A percentile compares a stretch with the other conserved stretches of the same genome.
These are phyloP conservation scores for Cucumis melo DNA, from an alignment of 306 rosid species.

Conservation along the genomic window DNA sequence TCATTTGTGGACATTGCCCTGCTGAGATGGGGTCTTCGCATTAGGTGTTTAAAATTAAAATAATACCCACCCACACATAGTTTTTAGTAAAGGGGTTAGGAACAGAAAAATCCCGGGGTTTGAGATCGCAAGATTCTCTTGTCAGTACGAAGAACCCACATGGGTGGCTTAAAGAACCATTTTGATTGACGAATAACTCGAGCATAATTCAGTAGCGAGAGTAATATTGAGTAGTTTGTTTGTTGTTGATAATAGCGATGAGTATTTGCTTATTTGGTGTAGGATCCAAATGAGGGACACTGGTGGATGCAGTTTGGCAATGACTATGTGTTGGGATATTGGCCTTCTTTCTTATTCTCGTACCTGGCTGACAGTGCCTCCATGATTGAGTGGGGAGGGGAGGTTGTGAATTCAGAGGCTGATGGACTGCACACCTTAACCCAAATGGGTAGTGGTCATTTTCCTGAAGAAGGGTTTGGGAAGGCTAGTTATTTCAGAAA, in stretches of 20 bases:
- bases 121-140: neutral
- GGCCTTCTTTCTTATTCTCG: conserved; percentile 96
- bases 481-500: conserved; percentile 87
- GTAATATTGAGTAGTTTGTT: neutral
- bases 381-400: conserved; percentile 99
- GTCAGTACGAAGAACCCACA: neutral
- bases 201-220: neutral
- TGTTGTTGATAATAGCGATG: neutral
- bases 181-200: neutral
- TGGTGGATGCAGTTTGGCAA: conserved; percentile 99
- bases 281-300: conserved; percentile 97
- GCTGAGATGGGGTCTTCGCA: neutral
- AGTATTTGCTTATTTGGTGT: neutral
- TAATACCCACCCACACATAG: neutral
- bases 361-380: conserved; percentile 91
- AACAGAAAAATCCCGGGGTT: neutral
- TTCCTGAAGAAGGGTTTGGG: conserved; percentile 93
- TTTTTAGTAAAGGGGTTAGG: neutral
- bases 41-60: neutral
- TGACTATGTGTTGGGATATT: conserved; percentile 72
- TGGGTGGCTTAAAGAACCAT: neutral
- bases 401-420: conserved; percentile 72
- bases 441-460: conserved; percentile 91
- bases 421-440: conserved; percentile 89
- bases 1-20: neutral